These are phyloP conservation scores for Cylindrotheca fusiformis DNA, from an alignment of 108 stramenopile species.

Conservation along the genomic window DNA sequence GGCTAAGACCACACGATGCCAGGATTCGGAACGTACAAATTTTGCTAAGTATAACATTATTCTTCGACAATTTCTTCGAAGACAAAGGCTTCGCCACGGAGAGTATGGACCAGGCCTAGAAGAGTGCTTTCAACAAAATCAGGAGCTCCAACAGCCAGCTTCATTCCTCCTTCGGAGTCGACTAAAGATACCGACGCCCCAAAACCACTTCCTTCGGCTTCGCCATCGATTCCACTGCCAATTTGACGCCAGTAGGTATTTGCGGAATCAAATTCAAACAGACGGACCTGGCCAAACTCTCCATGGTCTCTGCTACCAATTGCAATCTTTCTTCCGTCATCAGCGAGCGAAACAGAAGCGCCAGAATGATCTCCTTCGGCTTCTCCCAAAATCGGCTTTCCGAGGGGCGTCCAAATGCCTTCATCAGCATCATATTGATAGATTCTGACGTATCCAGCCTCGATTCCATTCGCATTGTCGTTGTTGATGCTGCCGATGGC, in stretches of 20 bases:
- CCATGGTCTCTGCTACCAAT: background rate
- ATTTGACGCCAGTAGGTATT: background rate
- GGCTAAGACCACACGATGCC: too few relatives aligned
- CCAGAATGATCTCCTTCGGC: background rate
- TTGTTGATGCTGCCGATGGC: background rate
- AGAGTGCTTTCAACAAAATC: background rate
- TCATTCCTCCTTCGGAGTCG: background rate
- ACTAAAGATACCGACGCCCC: background rate
- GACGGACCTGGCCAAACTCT: background rate
- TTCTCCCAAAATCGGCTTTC: background rate
- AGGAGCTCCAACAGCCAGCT: background rate
- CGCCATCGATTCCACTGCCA: background rate
- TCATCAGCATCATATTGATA: background rate
- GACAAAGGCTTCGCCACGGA: background rate
- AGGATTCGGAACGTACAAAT: too few relatives aligned
- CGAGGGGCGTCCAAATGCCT: background rate
- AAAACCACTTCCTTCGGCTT: background rate
- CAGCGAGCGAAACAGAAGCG: background rate
- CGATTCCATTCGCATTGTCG: background rate
- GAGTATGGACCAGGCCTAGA: background rate
- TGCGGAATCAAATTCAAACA: background rate
- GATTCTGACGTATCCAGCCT: background rate
- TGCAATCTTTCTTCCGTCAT: background rate
- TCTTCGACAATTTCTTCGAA: background rate
- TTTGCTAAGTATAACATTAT: too few relatives aligned